A percentile compares a stretch with the other conserved stretches of the same genome.
Conservation (phyloP, 2,329 filamentous ascomycete genomes). For the Chaetomiaceae sp. region DNA sequence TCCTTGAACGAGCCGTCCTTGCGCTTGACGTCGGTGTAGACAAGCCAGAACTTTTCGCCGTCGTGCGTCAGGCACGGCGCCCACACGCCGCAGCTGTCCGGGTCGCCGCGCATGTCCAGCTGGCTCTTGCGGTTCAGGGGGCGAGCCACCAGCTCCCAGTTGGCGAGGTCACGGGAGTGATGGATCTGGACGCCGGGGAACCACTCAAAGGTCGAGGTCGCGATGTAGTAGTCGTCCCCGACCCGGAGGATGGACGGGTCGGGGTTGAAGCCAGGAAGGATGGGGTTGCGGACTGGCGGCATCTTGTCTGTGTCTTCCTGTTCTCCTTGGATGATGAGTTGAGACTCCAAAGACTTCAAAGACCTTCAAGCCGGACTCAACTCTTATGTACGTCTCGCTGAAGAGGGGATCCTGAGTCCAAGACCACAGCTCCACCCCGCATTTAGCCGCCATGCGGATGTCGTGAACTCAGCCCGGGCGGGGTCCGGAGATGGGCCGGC, state of each 20-base stretch:
- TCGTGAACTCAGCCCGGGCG: background rate
- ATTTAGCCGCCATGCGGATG: constrained; percentile 25
- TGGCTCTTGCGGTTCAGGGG: constrained; percentile 48
- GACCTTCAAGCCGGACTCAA: background rate
- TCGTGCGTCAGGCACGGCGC: constrained; percentile 61
- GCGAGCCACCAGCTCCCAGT: constrained; percentile 46
- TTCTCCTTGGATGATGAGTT: no score
- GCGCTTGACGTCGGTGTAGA: constrained; percentile 63
- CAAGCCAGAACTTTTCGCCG: constrained; percentile 56
- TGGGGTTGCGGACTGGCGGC: constrained; percentile 49
- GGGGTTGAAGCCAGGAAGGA: constrained; percentile 53
- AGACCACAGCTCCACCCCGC: constrained; percentile 16
- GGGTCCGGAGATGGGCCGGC: background rate
- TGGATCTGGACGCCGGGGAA: constrained; percentile 53
- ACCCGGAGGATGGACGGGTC: constrained; percentile 52
- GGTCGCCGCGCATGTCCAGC: constrained; percentile 55
- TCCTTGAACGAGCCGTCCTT: constrained; percentile 64
- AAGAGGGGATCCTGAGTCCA: constrained; percentile 5
- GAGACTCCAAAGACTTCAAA: no score
- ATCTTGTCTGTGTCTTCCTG: constrained; percentile 30
- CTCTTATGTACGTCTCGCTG: background rate
- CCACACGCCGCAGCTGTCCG: constrained; percentile 60
- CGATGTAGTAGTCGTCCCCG: constrained; percentile 51
- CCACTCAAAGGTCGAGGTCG: constrained; percentile 54
- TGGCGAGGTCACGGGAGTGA: constrained; percentile 49